These are phyloP conservation scores for Spirogloea muscicola DNA, from an alignment of 139 green algal species.

Conservation along the genomic window DNA sequence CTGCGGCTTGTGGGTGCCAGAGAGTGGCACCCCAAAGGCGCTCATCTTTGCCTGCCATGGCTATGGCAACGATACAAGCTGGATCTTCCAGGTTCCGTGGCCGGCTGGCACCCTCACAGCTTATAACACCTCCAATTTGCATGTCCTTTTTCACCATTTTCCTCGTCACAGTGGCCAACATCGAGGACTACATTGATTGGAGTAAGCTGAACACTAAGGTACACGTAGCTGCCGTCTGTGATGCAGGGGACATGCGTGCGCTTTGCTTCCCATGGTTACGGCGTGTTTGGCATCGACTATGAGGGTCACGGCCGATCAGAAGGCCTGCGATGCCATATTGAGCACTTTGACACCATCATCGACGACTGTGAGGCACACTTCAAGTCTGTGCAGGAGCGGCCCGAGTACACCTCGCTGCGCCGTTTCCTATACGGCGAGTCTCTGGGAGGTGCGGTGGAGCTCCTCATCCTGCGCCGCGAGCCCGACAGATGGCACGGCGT, in stretches of 20 bases:
- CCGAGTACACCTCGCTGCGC: conserved; percentile 2
- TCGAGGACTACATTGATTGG: no score
- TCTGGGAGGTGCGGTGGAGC: conserved; percentile 6
- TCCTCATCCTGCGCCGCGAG: background rate
- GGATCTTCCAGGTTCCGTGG: background rate
- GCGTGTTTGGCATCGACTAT: conserved; percentile 3
- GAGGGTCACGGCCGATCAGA: conserved; percentile 4
- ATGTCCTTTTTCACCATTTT: no score
- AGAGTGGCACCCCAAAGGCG: background rate
- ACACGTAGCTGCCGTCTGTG: no score
- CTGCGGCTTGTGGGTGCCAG: background rate
- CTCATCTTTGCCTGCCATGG: conserved; percentile 7
- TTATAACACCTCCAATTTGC: no score
- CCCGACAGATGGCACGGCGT: conserved; percentile 4
- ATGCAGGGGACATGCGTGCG: no score
- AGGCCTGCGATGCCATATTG: conserved; percentile 1
- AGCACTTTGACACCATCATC: background rate
- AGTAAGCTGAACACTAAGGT: no score
- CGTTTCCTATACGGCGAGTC: conserved; percentile 26
- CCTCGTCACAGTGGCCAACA: no score
- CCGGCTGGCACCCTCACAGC: conserved; percentile 1
- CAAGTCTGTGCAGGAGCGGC: background rate
- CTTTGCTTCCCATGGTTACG: conserved; percentile 1
- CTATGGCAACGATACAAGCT: conserved; percentile 11
- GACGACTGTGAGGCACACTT: conserved; percentile 1